Evolutionary conservation across 345 rosid species (phyloP).

Genomic region (Erodium maritimum): DNA sequence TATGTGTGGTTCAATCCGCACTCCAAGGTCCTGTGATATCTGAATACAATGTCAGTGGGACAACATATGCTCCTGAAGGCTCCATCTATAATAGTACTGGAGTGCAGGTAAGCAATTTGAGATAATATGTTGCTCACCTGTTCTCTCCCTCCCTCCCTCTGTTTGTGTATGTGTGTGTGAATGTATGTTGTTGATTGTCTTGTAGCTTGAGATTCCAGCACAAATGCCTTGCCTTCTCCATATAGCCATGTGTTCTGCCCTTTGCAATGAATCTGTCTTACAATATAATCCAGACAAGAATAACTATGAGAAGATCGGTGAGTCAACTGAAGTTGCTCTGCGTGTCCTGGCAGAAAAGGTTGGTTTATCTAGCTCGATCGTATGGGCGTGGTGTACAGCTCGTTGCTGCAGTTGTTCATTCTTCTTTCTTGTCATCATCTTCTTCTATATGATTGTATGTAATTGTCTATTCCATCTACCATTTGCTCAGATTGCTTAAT

Average conservation of each 20-base stretch:
- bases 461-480: not conserved
- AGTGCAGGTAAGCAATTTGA: constrained; percentile 39
- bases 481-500: not conserved
- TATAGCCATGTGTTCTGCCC: constrained; percentile 88
- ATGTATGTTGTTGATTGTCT: constrained; percentile 11
- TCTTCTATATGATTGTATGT: not conserved
- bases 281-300: constrained; percentile 95
- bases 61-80: constrained; percentile 98
- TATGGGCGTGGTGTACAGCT: not conserved
- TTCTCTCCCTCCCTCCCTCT: too few species aligned
- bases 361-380: constrained; percentile 12
- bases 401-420: not conserved
- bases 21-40: constrained; percentile 47
- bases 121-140: not conserved
- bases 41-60: constrained; percentile 82
- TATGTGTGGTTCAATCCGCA: constrained; percentile 71
- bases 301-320: constrained; percentile 88
- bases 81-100: constrained; percentile 52
- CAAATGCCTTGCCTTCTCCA: constrained; percentile 90
- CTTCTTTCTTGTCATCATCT: not conserved
- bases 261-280: constrained; percentile 87
- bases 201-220: constrained; percentile 88
- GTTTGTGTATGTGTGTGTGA: not conserved
- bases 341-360: constrained; percentile 97
- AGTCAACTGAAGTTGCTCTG: constrained; percentile 97